A percentile compares a stretch with the other conserved stretches of the same genome.
These are phyloP conservation scores for Teratosphaeria epicoccoides DNA, from an alignment of 2,329 filamentous ascomycete genomes.

Conservation along the genomic window DNA sequence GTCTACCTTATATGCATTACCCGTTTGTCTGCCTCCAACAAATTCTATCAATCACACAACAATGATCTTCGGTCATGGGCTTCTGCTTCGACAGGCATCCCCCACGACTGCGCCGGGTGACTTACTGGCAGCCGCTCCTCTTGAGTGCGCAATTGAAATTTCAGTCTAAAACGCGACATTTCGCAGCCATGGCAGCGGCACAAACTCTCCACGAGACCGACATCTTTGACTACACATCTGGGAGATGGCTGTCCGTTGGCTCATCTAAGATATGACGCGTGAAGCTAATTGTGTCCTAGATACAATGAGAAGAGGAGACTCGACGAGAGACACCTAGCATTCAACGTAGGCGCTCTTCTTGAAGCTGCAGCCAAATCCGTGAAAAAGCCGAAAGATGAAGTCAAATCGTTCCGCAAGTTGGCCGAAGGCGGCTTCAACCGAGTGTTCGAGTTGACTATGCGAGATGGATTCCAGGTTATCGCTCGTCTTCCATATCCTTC, in stretches of 20 bases:
- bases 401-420: slow-evolving; percentile 10
- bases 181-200: not conserved
- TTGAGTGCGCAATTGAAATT: not conserved
- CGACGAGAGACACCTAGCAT: slow-evolving; percentile 7
- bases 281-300: slow-evolving; percentile 2
- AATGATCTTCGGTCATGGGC: slow-evolving; percentile 1
- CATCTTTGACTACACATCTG: slow-evolving; percentile 11
- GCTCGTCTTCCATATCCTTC: slow-evolving; percentile 17
- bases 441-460: slow-evolving; percentile 13
- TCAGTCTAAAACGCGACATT: not conserved
- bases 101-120: not conserved
- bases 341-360: slow-evolving; percentile 9
- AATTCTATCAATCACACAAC: no score
- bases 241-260: slow-evolving; percentile 11
- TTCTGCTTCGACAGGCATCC: slow-evolving; percentile 11
- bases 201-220: not conserved
- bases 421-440: slow-evolving; percentile 19
- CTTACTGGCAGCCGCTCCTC: not conserved
- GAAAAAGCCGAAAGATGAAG: not conserved
- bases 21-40: no score
- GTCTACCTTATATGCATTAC: no score
- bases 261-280: not conserved
- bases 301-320: slow-evolving; percentile 13
- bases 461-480: slow-evolving; percentile 16
- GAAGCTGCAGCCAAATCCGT: slow-evolving; percentile 6